A percentile compares a stretch with the other conserved stretches of the same genome.
Conservation (phyloP, 108 stramenopile species). For the Pelagomonas calceolata region DNA sequence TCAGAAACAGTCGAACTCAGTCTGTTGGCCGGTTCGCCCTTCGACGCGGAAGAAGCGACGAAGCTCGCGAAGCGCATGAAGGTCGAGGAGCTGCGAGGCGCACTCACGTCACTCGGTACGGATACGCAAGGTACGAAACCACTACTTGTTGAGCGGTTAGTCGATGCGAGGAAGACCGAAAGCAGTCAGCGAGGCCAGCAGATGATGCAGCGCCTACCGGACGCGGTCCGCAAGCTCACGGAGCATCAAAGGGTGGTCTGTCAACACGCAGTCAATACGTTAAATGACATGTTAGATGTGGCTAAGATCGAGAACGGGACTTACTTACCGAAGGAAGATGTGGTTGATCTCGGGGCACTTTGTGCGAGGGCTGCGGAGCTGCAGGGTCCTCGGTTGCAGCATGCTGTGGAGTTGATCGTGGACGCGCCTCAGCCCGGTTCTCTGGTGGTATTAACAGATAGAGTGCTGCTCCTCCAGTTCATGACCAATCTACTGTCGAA, state of each 20-base stretch:
- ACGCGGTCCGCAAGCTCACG: constrained; percentile 28
- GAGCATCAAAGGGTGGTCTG: constrained; percentile 35
- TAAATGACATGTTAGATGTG: constrained; percentile 40
- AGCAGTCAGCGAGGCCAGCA: not conserved
- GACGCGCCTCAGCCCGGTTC: constrained; percentile 21
- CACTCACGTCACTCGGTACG: not conserved
- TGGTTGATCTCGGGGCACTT: constrained; percentile 30
- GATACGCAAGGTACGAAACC: too few species aligned
- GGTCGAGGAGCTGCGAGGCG: too few species aligned
- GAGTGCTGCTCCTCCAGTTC: constrained; percentile 32
- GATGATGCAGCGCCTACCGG: constrained; percentile 13
- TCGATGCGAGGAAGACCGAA: too few species aligned
- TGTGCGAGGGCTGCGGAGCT: constrained; percentile 28
- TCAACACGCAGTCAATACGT: constrained; percentile 35
- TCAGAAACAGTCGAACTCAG: constrained; percentile 32
- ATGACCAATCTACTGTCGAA: constrained; percentile 28
- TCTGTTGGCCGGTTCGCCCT: constrained; percentile 27
- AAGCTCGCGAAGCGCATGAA: too few species aligned
- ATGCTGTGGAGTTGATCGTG: constrained; percentile 16
- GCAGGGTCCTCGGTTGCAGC: constrained; percentile 27
- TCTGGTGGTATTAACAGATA: constrained; percentile 23
- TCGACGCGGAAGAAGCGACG: too few species aligned
- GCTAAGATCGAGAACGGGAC: constrained; percentile 36
- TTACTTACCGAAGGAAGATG: constrained; percentile 33
- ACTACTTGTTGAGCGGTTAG: too few species aligned